Base-by-base conservation (phyloP, 108 stramenopile genomes). In the Stephanodiscus minutulus region DNA sequence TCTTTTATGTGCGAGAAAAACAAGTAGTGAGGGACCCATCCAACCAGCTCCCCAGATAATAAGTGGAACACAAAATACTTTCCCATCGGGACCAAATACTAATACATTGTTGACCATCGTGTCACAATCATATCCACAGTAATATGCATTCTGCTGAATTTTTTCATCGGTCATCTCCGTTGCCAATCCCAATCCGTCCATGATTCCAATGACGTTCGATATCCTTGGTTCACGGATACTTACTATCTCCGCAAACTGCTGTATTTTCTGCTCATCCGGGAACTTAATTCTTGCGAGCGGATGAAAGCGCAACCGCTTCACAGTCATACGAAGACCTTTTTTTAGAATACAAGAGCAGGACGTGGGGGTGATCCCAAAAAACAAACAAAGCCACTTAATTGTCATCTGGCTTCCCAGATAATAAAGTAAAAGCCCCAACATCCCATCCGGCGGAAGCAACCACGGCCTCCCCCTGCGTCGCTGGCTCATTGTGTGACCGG, bases 121-220 rank as follows among this genome's bases (percentile, higher is more conserved):
- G 48, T 65, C 64, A 65, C 47, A 48, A 49, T 65, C 46, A 65
- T 65, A 65, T 11, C 64, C 64, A 49, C 46, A 65, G 64, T 48
- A 49, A 25, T 25, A 65, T 50, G 24, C 18, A 65, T 65, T 65
- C 44, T 67, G 66, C n/a, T 31, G 0, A 12, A 67, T 37, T 33
- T 24, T 49, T 18, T 67, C 10, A 24, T 24, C 24, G 15, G 50
- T 67, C 22, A 49, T 53, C 35, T 67, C 33, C 0, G 66, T 36
- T 6, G 1, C 2, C 18, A 67, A 36, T n/a, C 50, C 50, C 8
- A 67, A 2, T 53, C 66, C 66, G 21, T 67, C 66, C 66, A 67
- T 67, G 24, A 67, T 55, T 3, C 66, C 66, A 21, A 67, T 67
- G 13, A 54, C 36, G 36, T 37, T 35, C 6, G 8, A 20, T 21